Evolutionary conservation across 805 yeast species (phyloP), one percentile per base, ranked within the genome.

Genomic region (Monosporozyma servazzii): DNA sequence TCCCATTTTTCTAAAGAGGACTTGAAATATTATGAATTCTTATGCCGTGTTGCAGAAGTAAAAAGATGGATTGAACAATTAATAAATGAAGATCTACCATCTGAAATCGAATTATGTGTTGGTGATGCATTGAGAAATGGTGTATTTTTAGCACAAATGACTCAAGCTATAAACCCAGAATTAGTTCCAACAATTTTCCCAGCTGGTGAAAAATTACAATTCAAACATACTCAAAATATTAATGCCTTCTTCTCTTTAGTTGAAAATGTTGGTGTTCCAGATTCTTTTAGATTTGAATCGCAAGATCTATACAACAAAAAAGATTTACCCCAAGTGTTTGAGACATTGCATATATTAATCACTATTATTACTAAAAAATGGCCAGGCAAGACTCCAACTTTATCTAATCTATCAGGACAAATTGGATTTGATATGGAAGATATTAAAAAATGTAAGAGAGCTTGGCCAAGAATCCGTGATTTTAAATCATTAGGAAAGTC

Each of bases 231-330:
- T 0, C 97, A 93, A 63, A 93, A 93, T 64, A 91, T 93, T 63
- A 88, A 88, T 59, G 74, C 81, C 21, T 90, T 91, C 65, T 84
- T 91, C 64, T 73, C 76, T 20, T 78, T 91, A 51, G 72, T 88
- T 30, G 83, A 79, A 51, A 78, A 73, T 53, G 75, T 88, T 54
- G 82, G 79, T 27, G 81, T 93, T 57, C 99, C 98, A 0, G 90
- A 87, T 51, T 75, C 89, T 50, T 93, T 90, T 66, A 77, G 86
- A 47, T 93, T 93, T 64, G 99, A 91, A 65, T 77, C 90, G 53
- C 89, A 96, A 3, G 99, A 93, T 67, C 74, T 93, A 37, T 93
- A 89, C 68, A 97, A 93, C 63, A 84, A 84, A 62, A 90, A 88
- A 61, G 86, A 91, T 63, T 78, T 90, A 20, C 98, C 98, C 15